phyloP scores from a whole-genome alignment of 768 basidiomycete species.

The Trametes elegans region DNA sequence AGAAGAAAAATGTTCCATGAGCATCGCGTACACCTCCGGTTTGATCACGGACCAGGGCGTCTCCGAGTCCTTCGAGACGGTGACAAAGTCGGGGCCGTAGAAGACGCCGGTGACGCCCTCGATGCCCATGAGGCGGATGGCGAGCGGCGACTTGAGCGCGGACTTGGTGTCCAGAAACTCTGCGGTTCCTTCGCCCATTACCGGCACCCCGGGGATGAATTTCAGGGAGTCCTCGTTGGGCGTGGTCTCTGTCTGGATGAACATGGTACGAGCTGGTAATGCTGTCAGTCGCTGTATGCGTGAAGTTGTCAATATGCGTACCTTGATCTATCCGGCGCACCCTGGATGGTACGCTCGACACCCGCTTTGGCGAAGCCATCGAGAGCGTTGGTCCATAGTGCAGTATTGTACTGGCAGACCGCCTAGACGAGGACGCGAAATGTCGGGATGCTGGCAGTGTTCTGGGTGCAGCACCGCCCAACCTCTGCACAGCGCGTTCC shows the following conservation, averaged over 20 bases:
- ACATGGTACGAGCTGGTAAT: constrained; percentile 78
- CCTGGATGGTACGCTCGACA: background rate
- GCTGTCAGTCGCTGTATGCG: background rate
- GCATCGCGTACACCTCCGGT: constrained; percentile 91
- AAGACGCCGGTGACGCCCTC: constrained; percentile 88
- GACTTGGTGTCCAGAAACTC: constrained; percentile 92
- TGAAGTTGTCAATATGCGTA: background rate
- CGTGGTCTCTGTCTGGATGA: constrained; percentile 97
- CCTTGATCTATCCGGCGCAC: constrained; percentile 23
- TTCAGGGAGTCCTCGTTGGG: constrained; percentile 98
- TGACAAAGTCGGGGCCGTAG: constrained; percentile 98
- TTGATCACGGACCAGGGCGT: constrained; percentile 88
- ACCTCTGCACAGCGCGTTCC: background rate
- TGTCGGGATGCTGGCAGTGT: constrained; percentile 3
- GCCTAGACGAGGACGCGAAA: constrained; percentile 17
- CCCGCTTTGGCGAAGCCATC: constrained; percentile 30
- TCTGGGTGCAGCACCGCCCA: background rate
- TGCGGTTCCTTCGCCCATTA: constrained; percentile 86
- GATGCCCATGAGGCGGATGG: constrained; percentile 90
- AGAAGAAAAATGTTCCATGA: constrained; percentile 99
- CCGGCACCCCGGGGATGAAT: constrained; percentile 90
- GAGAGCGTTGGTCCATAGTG: constrained; percentile 34
- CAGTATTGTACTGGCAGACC: constrained; percentile 21
- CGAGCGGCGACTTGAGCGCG: constrained; percentile 90
- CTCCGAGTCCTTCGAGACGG: constrained; percentile 87